Conservation (phyloP, 352 stramenopile species). For the Globisporangium apiculatum region DNA sequence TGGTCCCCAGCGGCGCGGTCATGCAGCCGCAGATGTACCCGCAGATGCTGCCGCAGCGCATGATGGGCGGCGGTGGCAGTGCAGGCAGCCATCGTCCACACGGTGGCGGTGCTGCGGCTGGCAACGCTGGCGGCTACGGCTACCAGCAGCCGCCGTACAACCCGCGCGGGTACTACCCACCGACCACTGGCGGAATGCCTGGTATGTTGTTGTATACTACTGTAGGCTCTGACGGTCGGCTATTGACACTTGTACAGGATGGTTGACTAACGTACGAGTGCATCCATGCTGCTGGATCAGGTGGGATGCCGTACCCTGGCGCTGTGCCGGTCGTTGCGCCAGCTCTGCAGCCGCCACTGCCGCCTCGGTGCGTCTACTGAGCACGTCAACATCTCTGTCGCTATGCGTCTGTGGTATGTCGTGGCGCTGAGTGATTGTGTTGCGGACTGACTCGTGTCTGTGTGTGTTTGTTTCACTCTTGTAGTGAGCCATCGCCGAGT, state of each 20-base stretch:
- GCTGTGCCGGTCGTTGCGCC: conserved; percentile 13
- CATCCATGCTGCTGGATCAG: conserved; percentile 1
- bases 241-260: too few relatives aligned
- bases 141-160: conserved; percentile 56
- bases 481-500: conserved; percentile 11
- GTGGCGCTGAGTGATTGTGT: not conserved
- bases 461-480: too few relatives aligned
- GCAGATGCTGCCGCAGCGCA: conserved; percentile 33
- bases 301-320: conserved; percentile 25
- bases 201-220: conserved; percentile 6
- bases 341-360: conserved; percentile 37
- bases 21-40: conserved; percentile 46
- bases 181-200: conserved; percentile 22
- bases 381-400: conserved; percentile 1
- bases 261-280: not conserved
- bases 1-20: conserved; percentile 58
- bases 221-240: too few relatives aligned
- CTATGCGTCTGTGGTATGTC: not conserved
- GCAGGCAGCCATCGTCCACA: conserved; percentile 11
- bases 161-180: conserved; percentile 42
- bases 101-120: conserved; percentile 7
- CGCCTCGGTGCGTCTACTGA: conserved; percentile 21
- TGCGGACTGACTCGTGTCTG: too few relatives aligned
- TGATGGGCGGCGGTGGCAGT: conserved; percentile 37
- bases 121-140: conserved; percentile 27